These are phyloP conservation scores for Waltergamsia citrina DNA, from an alignment of 2,329 filamentous ascomycete genomes.

Conservation along the genomic window DNA sequence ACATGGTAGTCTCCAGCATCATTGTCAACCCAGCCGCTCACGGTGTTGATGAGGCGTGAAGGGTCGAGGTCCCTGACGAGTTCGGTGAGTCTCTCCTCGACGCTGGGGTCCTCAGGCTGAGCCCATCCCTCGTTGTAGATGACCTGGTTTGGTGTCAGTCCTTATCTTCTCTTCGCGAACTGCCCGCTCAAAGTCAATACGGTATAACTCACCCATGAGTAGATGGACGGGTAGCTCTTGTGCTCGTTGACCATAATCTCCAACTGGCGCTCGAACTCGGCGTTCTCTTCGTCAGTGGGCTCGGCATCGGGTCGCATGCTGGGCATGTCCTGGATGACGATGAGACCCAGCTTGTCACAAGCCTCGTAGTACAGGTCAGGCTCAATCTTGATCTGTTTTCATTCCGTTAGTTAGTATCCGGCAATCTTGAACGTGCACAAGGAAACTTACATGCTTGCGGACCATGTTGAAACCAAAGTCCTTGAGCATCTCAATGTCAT, in stretches of 20 bases:
- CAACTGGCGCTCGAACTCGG: conserved; percentile 56
- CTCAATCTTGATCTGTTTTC: conserved; percentile 56
- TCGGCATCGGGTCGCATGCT: conserved; percentile 31
- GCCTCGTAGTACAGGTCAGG: conserved; percentile 58
- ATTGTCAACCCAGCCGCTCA: conserved; percentile 59
- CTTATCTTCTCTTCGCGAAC: neutral
- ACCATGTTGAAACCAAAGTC: conserved; percentile 60
- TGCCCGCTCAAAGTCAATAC: too few relatives aligned
- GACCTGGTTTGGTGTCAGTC: conserved; percentile 15
- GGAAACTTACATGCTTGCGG: conserved; percentile 52
- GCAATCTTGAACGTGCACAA: too few relatives aligned
- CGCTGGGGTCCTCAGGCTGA: conserved; percentile 40
- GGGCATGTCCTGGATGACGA: conserved; percentile 68
- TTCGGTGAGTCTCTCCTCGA: conserved; percentile 47
- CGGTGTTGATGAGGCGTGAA: conserved; percentile 52
- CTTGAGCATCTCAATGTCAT: conserved; percentile 55
- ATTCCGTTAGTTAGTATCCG: too few relatives aligned
- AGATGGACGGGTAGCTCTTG: conserved; percentile 55
- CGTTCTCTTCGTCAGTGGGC: conserved; percentile 40
- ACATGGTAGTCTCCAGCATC: conserved; percentile 50
- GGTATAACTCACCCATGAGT: conserved; percentile 50
- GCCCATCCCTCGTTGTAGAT: conserved; percentile 70
- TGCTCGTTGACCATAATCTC: conserved; percentile 52
- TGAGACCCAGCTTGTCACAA: conserved; percentile 54
- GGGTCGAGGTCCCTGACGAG: conserved; percentile 49